phyloP scores from a whole-genome alignment of 768 basidiomycete species.

The Amanita rimosa region DNA sequence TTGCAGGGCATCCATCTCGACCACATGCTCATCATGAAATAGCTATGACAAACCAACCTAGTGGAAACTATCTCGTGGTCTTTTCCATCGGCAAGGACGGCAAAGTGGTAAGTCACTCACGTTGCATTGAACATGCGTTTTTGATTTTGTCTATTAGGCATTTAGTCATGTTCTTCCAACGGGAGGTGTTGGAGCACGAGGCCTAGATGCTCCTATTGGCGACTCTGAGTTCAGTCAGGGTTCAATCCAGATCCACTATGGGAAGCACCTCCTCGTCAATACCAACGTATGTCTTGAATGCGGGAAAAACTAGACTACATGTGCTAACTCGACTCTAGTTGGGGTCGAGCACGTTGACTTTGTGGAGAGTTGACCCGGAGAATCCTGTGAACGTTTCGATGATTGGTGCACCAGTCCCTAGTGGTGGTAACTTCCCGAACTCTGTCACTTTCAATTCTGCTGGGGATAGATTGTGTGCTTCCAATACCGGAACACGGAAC shows the following conservation, averaged over 20 bases:
- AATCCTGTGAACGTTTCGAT: slow-evolving; percentile 1
- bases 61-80: slow-evolving; percentile 19
- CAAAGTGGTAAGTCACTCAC: slow-evolving; percentile 3
- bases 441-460: slow-evolving; percentile 22
- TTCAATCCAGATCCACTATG: slow-evolving; percentile 23
- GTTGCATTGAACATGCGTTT: neutral
- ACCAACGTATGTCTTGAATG: slow-evolving; percentile 19
- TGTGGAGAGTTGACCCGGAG: slow-evolving; percentile 1
- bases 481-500: slow-evolving; percentile 33
- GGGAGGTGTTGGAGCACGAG: slow-evolving; percentile 25
- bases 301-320: neutral
- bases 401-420: slow-evolving; percentile 1
- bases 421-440: slow-evolving; percentile 4
- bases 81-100: neutral
- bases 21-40: neutral
- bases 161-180: slow-evolving; percentile 19
- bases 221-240: slow-evolving; percentile 33
- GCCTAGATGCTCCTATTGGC: slow-evolving; percentile 17
- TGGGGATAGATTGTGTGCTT: slow-evolving; percentile 22
- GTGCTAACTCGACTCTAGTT: slow-evolving; percentile 16
- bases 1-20: neutral
- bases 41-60: slow-evolving; percentile 41
- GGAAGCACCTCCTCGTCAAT: slow-evolving; percentile 19
- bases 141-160: slow-evolving; percentile 5
- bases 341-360: slow-evolving; percentile 34